Conservation (phyloP, 2,329 filamentous ascomycete genomes). For the Cladosporium sp. region DNA sequence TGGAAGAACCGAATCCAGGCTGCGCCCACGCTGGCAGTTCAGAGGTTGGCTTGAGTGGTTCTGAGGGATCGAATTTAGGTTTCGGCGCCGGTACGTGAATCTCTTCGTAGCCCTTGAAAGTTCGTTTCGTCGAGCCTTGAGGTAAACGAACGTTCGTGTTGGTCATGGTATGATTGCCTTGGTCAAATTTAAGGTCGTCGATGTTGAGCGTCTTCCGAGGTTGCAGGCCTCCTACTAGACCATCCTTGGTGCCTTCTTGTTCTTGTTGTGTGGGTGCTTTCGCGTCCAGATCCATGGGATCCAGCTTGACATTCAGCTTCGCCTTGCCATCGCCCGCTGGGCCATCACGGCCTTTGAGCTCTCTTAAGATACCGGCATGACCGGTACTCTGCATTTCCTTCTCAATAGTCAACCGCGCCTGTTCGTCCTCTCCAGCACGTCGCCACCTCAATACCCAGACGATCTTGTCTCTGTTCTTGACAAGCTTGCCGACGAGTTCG, state of each 20-base stretch:
- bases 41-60: constrained; percentile 73
- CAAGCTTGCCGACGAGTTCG: constrained; percentile 84
- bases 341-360: constrained; percentile 70
- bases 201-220: constrained; percentile 86
- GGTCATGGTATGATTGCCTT: constrained; percentile 99
- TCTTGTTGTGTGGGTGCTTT: constrained; percentile 43
- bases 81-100: constrained; percentile 95
- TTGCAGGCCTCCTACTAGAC: constrained; percentile 75
- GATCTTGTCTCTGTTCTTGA: constrained; percentile 87
- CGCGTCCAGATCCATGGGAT: constrained; percentile 72
- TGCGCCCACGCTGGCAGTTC: constrained; percentile 92
- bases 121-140: constrained; percentile 89
- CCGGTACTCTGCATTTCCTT: constrained; percentile 89
- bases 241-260: constrained; percentile 59
- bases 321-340: constrained; percentile 52
- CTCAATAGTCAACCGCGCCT: constrained; percentile 71
- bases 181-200: constrained; percentile 93
- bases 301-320: constrained; percentile 73
- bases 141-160: constrained; percentile 92
- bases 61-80: constrained; percentile 73
- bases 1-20: constrained; percentile 76
- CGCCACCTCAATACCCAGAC: constrained; percentile 92
- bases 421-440: constrained; percentile 71
- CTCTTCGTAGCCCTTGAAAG: constrained; percentile 97
- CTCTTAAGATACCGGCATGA: constrained; percentile 78